Evolutionary conservation across 495 filamentous ascomycete species (phyloP).

Genomic region (Podospora fimiseda): DNA sequence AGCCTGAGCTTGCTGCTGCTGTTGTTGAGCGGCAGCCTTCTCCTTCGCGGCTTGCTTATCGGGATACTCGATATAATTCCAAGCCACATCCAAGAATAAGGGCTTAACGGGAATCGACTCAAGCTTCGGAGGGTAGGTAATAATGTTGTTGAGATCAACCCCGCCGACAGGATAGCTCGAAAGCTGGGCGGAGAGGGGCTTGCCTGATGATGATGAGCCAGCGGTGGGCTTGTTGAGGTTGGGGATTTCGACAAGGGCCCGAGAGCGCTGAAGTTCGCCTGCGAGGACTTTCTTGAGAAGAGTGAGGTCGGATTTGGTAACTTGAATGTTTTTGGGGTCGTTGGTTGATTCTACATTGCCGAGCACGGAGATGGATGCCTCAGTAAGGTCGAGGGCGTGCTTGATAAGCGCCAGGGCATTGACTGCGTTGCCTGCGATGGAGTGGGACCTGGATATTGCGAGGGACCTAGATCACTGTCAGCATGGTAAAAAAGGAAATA

Average conservation of each 20-base stretch:
- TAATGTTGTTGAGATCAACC: constrained; percentile 70
- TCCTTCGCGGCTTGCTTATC: constrained; percentile 38
- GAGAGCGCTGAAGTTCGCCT: constrained; percentile 65
- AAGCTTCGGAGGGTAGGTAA: constrained; percentile 77
- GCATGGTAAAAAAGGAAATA: neutral
- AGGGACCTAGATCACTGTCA: constrained; percentile 56
- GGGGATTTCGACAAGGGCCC: constrained; percentile 75
- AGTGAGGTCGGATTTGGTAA: constrained; percentile 51
- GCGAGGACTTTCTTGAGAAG: constrained; percentile 55
- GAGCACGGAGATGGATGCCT: constrained; percentile 32
- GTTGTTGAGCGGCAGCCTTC: constrained; percentile 1
- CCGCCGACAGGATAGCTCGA: constrained; percentile 62
- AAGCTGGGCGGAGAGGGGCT: constrained; percentile 63
- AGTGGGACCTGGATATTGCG: constrained; percentile 78
- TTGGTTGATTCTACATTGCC: constrained; percentile 25
- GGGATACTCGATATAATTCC: constrained; percentile 97
- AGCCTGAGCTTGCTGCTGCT: neutral
- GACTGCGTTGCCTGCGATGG: constrained; percentile 60
- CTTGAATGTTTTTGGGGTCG: constrained; percentile 44
- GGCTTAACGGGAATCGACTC: constrained; percentile 88
- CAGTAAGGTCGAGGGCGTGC: constrained; percentile 56
- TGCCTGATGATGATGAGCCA: constrained; percentile 17
- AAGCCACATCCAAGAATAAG: constrained; percentile 91
- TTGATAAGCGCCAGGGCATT: constrained; percentile 81
- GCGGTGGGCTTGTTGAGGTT: constrained; percentile 42